Conservation (phyloP, 495 filamentous ascomycete genomes). For the Mytilinidion resinicola region DNA sequence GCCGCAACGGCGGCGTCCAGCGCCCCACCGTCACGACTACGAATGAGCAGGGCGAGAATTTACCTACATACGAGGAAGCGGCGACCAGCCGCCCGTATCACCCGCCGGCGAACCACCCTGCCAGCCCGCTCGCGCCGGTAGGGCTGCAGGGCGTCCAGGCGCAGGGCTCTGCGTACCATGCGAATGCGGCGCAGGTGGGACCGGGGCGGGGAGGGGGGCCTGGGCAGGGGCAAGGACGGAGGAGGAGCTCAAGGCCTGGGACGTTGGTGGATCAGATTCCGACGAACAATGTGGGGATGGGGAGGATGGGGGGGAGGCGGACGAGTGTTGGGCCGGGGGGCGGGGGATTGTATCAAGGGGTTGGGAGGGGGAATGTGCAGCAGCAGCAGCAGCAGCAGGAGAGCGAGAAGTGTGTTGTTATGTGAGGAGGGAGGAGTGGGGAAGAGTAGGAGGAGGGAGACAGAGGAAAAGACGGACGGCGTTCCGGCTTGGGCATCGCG, state of each 20-base stretch:
- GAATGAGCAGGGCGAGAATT: slow-evolving; percentile 53
- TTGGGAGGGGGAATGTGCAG: too few relatives aligned
- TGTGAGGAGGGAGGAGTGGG: slow-evolving; percentile 16
- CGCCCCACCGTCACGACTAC: slow-evolving; percentile 22
- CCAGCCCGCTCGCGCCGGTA: slow-evolving; percentile 43
- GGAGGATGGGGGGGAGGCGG: slow-evolving; percentile 14
- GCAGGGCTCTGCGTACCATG: slow-evolving; percentile 10
- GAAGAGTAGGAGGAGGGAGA: too few relatives aligned
- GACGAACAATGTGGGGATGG: not conserved
- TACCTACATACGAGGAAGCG: slow-evolving; percentile 79
- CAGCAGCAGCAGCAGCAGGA: slow-evolving; percentile 3
- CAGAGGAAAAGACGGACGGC: too few relatives aligned
- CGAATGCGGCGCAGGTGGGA: not conserved
- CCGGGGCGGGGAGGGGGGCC: not conserved
- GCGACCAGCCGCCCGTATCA: slow-evolving; percentile 57
- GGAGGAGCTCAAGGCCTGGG: not conserved
- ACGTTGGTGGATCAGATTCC: not conserved
- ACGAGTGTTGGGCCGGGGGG: slow-evolving; percentile 15
- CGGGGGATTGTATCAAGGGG: slow-evolving; percentile 10
- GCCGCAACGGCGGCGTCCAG: slow-evolving; percentile 26
- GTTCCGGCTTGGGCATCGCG: too few relatives aligned
- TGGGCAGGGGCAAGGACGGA: not conserved
- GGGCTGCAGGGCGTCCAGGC: slow-evolving; percentile 7
- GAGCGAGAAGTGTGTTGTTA: slow-evolving; percentile 36
- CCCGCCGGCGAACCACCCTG: slow-evolving; percentile 54